Percentiles rank a stretch among this genome's conserved stretches.
phyloP scores from a whole-genome alignment of 495 filamentous ascomycete genomes.

The Friedmanniomyces simplex region DNA sequence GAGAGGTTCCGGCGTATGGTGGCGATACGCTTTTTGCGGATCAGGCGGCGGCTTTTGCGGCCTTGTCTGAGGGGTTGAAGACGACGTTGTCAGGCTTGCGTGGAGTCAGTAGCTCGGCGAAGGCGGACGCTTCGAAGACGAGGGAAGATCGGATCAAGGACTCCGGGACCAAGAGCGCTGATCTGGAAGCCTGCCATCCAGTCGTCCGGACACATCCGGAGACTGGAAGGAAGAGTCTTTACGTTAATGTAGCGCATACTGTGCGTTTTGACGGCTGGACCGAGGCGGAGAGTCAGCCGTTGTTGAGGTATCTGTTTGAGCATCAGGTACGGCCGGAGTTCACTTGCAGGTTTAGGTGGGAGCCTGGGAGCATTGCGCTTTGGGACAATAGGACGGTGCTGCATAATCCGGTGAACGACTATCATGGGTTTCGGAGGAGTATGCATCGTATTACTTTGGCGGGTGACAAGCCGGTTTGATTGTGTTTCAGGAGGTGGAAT shows the following conservation, averaged over 20 bases:
- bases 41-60: constrained; percentile 25
- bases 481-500: neutral
- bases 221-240: constrained; percentile 38
- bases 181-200: constrained; percentile 26
- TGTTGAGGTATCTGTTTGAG: constrained; percentile 5
- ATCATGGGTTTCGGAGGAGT: constrained; percentile 8
- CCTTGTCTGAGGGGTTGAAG: constrained; percentile 13
- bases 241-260: constrained; percentile 15
- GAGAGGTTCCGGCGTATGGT: constrained; percentile 24
- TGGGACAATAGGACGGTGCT: constrained; percentile 20
- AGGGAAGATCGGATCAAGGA: constrained; percentile 16
- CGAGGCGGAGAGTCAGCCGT: constrained; percentile 7
- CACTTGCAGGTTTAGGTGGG: constrained; percentile 29
- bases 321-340: constrained; percentile 18
- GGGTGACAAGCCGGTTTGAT: constrained; percentile 8
- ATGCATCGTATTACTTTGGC: constrained; percentile 14
- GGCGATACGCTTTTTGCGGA: constrained; percentile 30
- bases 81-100: constrained; percentile 2
- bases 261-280: constrained; percentile 17
- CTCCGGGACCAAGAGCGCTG: constrained; percentile 18
- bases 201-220: constrained; percentile 41
- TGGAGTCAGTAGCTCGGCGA: constrained; percentile 12
- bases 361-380: constrained; percentile 23
- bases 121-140: constrained; percentile 14
- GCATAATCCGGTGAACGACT: constrained; percentile 16